Percentiles rank a stretch among this genome's conserved stretches.
Evolutionary conservation across 192 early-diverging fungal genomes (phyloP).

Genomic region (Coemansia sp.): DNA sequence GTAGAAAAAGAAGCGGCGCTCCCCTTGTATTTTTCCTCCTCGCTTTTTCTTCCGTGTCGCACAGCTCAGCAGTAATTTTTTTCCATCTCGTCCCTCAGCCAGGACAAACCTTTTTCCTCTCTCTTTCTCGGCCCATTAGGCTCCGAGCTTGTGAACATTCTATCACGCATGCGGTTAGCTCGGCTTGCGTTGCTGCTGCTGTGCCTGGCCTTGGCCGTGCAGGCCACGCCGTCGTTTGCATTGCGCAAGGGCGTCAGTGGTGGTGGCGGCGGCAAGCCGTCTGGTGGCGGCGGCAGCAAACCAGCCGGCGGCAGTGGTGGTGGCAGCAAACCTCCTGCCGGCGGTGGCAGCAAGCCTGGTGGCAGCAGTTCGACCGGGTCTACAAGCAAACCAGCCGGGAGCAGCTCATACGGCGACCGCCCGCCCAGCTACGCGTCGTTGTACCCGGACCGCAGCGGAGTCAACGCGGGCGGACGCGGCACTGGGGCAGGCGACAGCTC

Average conservation of each 20-base stretch:
- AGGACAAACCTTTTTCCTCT: no score
- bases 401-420: slow-evolving; percentile 24
- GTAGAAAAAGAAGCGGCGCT: no score
- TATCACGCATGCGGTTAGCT: slow-evolving; percentile 11
- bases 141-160: no score
- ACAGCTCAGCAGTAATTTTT: no score
- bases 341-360: slow-evolving; percentile 20
- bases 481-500: slow-evolving; percentile 18
- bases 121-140: no score
- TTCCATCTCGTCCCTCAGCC: no score
- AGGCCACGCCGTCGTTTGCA: neutral
- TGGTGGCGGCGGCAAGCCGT: slow-evolving; percentile 10
- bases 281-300: slow-evolving; percentile 11
- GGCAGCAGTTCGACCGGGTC: slow-evolving; percentile 25
- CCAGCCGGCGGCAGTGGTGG: slow-evolving; percentile 1
- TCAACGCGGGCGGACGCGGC: slow-evolving; percentile 33
- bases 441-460: slow-evolving; percentile 23
- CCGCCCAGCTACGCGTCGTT: slow-evolving; percentile 42
- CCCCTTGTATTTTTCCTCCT: no score
- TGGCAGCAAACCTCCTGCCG: slow-evolving; percentile 4
- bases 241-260: slow-evolving; percentile 17
- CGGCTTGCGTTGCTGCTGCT: slow-evolving; percentile 11
- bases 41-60: no score
- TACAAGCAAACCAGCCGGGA: slow-evolving; percentile 26
- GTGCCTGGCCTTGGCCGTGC: slow-evolving; percentile 9